Percentiles rank a stretch among this genome's conserved stretches.
Conservation (phyloP, 208 protist genomes). For the Crithidia expoeki region DNA sequence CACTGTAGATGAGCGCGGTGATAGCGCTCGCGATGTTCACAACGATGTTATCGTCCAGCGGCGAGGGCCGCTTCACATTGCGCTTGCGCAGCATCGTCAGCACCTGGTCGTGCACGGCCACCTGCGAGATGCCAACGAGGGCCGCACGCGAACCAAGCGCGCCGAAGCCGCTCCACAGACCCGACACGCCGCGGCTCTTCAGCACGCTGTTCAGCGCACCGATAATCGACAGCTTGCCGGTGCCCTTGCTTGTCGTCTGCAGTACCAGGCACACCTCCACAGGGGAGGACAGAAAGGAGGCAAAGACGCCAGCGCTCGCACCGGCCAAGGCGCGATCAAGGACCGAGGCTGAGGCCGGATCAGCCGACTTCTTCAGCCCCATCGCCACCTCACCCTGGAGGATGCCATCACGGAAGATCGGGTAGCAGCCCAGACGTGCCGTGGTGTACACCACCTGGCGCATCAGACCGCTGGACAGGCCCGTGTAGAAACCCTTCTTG, state of each 20-base stretch:
- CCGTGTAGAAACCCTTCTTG: slow-evolving; percentile 82
- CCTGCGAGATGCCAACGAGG: slow-evolving; percentile 89
- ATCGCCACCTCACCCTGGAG: slow-evolving; percentile 47
- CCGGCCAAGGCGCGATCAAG: slow-evolving; percentile 82
- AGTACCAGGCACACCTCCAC: slow-evolving; percentile 92
- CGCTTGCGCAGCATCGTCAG: slow-evolving; percentile 64
- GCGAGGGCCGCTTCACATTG: slow-evolving; percentile 41
- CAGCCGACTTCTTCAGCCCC: slow-evolving; percentile 44
- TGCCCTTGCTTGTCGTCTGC: slow-evolving; percentile 80
- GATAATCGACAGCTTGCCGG: neutral
- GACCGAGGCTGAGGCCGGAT: slow-evolving; percentile 57
- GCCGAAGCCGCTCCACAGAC: slow-evolving; percentile 87
- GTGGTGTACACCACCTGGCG: slow-evolving; percentile 93
- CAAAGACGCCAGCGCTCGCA: slow-evolving; percentile 66
- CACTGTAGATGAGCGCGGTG: slow-evolving; percentile 84
- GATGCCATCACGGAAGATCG: slow-evolving; percentile 86
- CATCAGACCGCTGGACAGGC: slow-evolving; percentile 71
- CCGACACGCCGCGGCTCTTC: slow-evolving; percentile 50
- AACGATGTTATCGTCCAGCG: slow-evolving; percentile 71
- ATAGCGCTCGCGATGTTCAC: slow-evolving; percentile 82
- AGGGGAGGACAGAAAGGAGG: slow-evolving; percentile 85
- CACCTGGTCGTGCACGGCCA: slow-evolving; percentile 93
- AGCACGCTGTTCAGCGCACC: slow-evolving; percentile 50
- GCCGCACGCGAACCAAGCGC: slow-evolving; percentile 80
- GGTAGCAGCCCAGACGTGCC: slow-evolving; percentile 88